A percentile compares a stretch with the other conserved stretches of the same genome.
Evolutionary conservation across 2,329 filamentous ascomycete genomes (phyloP).

Genomic region (Claviceps purpurea): DNA sequence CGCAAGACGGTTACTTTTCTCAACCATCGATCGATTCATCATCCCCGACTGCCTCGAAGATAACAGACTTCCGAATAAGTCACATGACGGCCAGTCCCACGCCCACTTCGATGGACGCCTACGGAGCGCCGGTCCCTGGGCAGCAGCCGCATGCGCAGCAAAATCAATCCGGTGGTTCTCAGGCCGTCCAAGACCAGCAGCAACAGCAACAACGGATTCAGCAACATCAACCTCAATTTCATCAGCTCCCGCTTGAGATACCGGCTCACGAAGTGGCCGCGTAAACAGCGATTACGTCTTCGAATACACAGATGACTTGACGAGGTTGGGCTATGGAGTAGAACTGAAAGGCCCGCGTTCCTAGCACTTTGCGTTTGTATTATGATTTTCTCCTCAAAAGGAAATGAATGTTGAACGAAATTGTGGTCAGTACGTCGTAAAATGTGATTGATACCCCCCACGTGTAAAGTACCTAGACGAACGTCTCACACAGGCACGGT

Average conservation of each 20-base stretch:
- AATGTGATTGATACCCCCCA: no score
- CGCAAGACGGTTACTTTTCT: conserved; percentile 10
- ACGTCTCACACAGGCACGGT: no score
- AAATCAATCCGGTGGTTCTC: conserved; percentile 12
- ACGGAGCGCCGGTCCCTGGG: conserved; percentile 7
- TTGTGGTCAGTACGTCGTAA: no score
- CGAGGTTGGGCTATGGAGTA: no score
- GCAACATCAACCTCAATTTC: neutral
- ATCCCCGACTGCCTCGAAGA: conserved; percentile 7
- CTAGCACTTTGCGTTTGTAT: no score
- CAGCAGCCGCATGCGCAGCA: conserved; percentile 12
- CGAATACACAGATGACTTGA: no score
- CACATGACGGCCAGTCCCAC: conserved; percentile 10
- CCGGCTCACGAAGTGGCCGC: conserved; percentile 19
- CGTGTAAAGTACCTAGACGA: no score
- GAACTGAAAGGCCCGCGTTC: no score
- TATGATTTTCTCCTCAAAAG: no score
- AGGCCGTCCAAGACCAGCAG: neutral
- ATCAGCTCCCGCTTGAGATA: neutral
- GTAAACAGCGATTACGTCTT: no score
- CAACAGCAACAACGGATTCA: neutral
- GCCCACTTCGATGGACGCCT: conserved; percentile 9
- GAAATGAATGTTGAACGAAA: no score
- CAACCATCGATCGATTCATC: conserved; percentile 5
- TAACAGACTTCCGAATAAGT: conserved; percentile 11